phyloP scores from a whole-genome alignment of 257 asterid genomes.

The Nicotiana undulata region DNA sequence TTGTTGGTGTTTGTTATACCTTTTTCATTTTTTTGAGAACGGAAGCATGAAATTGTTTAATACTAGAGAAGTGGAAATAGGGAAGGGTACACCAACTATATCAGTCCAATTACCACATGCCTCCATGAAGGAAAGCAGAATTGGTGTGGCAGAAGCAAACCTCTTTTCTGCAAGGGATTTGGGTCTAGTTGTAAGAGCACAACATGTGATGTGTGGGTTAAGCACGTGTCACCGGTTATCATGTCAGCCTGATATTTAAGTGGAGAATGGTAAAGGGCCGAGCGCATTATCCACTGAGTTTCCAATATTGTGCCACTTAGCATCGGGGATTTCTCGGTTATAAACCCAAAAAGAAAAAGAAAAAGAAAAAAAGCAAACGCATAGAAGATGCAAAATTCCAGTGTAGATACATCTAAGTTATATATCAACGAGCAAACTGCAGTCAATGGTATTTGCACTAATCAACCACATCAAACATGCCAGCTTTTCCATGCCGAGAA shows the following conservation, averaged over 20 bases:
- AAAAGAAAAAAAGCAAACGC: not conserved
- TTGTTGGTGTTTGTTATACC: not conserved
- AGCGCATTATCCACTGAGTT: not conserved
- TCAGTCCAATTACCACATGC: not conserved
- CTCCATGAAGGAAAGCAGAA: not conserved
- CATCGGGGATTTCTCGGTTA: not conserved
- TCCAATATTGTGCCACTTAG: not conserved
- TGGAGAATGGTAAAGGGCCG: not conserved
- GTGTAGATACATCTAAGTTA: not conserved
- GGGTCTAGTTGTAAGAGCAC: not conserved
- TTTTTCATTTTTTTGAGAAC: not conserved
- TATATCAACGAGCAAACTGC: not conserved
- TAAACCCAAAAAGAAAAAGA: not conserved
- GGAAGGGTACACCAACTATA: not conserved
- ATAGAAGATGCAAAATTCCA: not conserved
- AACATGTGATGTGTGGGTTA: not conserved
- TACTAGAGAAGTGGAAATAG: not conserved
- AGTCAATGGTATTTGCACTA: not conserved
- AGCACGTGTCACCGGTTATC: not conserved
- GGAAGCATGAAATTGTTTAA: not conserved
- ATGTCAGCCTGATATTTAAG: not conserved
- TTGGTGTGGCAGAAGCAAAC: not conserved
- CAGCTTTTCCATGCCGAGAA: not conserved
- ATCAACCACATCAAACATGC: not conserved
- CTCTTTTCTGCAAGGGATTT: not conserved